These are phyloP conservation scores for Isoetes engelmannii DNA, from an alignment of 83 land plant species.

Conservation along the genomic window DNA sequence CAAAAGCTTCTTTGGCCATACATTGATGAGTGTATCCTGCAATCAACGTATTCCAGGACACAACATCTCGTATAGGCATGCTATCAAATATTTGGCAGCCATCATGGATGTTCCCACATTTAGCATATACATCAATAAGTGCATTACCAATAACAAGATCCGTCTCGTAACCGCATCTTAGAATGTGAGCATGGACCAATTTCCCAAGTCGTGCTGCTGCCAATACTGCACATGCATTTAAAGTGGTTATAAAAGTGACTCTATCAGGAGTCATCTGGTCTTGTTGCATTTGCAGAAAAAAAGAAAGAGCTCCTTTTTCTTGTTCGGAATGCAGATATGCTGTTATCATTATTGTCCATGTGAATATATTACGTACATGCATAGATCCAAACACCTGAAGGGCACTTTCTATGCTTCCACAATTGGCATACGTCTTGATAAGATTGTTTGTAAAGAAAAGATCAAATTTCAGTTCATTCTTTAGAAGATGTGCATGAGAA, in stretches of 20 bases:
- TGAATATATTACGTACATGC: background rate
- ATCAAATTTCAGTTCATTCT: background rate
- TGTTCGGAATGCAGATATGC: background rate
- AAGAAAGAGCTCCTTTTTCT: background rate
- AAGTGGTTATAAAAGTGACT: background rate
- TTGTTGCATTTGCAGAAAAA: background rate
- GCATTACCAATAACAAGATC: background rate
- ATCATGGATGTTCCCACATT: background rate
- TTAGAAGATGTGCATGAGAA: too few species aligned
- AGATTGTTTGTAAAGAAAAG: background rate
- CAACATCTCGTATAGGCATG: background rate
- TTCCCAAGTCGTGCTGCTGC: background rate
- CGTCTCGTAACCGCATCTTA: background rate
- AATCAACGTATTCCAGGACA: background rate
- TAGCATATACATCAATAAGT: background rate
- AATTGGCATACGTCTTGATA: slow-evolving; percentile 2
- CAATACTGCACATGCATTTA: background rate
- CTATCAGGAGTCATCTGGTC: background rate
- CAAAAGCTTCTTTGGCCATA: background rate
- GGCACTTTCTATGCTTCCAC: background rate
- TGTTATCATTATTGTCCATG: slow-evolving; percentile 4
- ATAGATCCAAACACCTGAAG: background rate
- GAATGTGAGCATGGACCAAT: background rate
- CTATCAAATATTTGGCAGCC: background rate
- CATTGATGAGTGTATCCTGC: background rate